Evolutionary conservation across 257 asterid species (phyloP), one percentile per base, ranked within the genome.

Genomic region (Ballota nigra): DNA sequence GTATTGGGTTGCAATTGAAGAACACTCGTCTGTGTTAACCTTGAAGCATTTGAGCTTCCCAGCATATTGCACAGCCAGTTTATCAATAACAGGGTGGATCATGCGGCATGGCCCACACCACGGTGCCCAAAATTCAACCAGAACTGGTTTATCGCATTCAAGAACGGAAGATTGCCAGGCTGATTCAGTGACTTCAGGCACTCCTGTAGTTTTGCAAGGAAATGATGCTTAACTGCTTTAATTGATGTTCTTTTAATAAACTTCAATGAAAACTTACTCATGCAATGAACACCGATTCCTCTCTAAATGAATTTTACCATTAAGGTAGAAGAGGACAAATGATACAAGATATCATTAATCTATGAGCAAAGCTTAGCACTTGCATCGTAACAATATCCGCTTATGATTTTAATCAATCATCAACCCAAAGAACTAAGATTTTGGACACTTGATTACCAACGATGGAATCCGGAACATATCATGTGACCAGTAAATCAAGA

Each of bases 81-180:
- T 91, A 65, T 89, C 95, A 5, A 94, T 84, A 55, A 92, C 80
- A 0, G 97, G 96, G 73, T 89, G 96, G 74, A 94, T 89, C 91
- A 91, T 94, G 58, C 95, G 92, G 80, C 98, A 93, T 0, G 98
- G 98, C 20, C 98, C 98, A 49, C 97, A 93, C 98, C 98, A 93
- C 0, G 98, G 98, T 41, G 98, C 98, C 98, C 98, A 93, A 68
- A 90, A 93, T 77, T 93, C 98, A 34, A 93, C 96, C 78, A 93
- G 67, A 63, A 93, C 98, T 13, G 98, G 96, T 18, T 29, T 4
- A 19, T 82, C 76, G 18, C 79, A 76, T 51, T 79, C 89, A 0
- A 93, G 85, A 4, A 93, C 98, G 22, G 31, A 58, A 4, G 84
- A 26, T 77, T 90, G 75, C 98, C 98, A 93, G 60, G 71, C 26